Evolutionary conservation across 345 rosid genomes (phyloP), one percentile per base, ranked within the genome.

Genomic region (Salix udensis): DNA sequence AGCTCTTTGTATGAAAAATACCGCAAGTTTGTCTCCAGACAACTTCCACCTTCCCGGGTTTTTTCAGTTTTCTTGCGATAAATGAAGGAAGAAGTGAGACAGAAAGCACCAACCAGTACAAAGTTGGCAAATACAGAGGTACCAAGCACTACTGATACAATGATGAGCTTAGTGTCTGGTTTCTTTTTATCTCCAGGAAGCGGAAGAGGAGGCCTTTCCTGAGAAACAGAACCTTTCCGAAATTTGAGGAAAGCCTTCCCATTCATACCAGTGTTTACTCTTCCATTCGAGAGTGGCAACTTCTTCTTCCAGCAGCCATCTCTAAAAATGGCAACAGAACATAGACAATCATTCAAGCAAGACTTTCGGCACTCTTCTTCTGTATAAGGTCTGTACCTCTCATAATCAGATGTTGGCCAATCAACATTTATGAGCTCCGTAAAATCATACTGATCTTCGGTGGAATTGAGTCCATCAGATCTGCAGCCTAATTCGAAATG

Each of bases 291-390:
- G 15, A 85, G 84, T 7, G 87, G 87, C 14, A 80, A 48, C 74
- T 79, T 82, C 82, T 85, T 85, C 87, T 85, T 85, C 82, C 82
- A 80, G 68, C 88, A 85, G 39, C 26, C 52, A 2, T 11, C 39
- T 26, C 67, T 37, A 50, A 77, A 80, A 44, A 82, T 73, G 11
- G 67, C 52, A 37, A 34, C 65, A 15, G 37, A 16, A 48, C 71
- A 68, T 24, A 39, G 13, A 23, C 71, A 68, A 39, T 68, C 71
- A 21, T 37, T 2, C 18, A 68, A 42, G 50, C 71, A 68, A 68
- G 71, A n/a, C 21, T 12, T 21, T 40, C 15, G 15, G 15, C 71
- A 68, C 12, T 31, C 19, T 6, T 23, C 44, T 68, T 37, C 28
- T 21, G 14, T 1, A 23, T 1, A 23, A 68, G 26, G 24, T 24